phyloP scores from a whole-genome alignment of 208 protist genomes.

The Wallacemonas sp. region DNA sequence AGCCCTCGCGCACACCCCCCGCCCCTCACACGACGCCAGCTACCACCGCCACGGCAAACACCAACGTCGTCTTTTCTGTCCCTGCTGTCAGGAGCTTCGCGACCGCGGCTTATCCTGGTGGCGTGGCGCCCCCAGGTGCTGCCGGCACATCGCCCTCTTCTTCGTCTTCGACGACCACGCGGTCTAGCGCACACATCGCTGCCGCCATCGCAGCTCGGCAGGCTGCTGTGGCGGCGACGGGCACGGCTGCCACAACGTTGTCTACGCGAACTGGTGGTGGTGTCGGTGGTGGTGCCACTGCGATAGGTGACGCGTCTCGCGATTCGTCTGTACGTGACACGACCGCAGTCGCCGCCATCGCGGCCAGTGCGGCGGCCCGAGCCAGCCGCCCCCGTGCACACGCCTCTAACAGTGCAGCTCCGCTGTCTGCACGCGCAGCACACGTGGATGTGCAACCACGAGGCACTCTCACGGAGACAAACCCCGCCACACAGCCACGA shows the following conservation, averaged over 20 bases:
- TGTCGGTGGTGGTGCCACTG: no score
- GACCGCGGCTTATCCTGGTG: not conserved
- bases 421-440: not conserved
- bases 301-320: no score
- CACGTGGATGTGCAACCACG: slow-evolving; percentile 1
- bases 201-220: slow-evolving; percentile 5
- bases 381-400: not conserved
- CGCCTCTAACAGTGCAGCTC: not conserved
- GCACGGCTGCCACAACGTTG: not conserved
- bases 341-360: not conserved
- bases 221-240: not conserved
- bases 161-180: not conserved
- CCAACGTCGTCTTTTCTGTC: not conserved
- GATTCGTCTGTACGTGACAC: no score
- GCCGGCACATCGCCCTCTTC: no score
- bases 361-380: not conserved
- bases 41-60: not conserved
- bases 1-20: not conserved
- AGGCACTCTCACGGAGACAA: not conserved
- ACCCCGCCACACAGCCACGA: not conserved
- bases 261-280: not conserved
- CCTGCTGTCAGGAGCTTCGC: slow-evolving; percentile 3
- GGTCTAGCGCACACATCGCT: not conserved
- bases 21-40: not conserved
- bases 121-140: not conserved